Evolutionary conservation across 768 basidiomycete species (phyloP).

Genomic region (Leucocoprinus birnbaumii): DNA sequence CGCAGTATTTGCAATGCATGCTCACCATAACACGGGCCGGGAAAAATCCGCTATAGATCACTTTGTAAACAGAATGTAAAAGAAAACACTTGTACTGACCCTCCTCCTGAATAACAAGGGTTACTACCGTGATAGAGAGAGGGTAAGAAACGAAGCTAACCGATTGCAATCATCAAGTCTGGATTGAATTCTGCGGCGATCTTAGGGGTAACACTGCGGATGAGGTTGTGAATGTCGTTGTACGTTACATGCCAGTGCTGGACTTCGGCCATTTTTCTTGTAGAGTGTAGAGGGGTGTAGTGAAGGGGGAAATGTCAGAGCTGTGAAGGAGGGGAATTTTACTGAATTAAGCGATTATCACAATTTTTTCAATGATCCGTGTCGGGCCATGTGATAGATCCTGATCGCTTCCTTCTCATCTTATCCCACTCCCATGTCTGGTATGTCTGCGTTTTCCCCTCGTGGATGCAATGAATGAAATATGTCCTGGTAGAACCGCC

Average conservation of each 20-base stretch:
- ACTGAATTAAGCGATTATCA: not conserved
- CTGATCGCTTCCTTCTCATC: slow-evolving; percentile 10
- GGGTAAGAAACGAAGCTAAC: slow-evolving; percentile 26
- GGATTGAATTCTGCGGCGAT: slow-evolving; percentile 83
- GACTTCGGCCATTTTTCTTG: slow-evolving; percentile 33
- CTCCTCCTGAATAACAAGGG: slow-evolving; percentile 54
- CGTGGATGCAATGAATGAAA: slow-evolving; percentile 7
- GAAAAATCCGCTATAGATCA: slow-evolving; percentile 77
- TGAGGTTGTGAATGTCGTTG: slow-evolving; percentile 91
- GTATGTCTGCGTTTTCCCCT: slow-evolving; percentile 16
- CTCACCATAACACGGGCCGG: slow-evolving; percentile 86
- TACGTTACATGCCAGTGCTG: slow-evolving; percentile 77
- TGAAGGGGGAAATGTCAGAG: slow-evolving; percentile 4
- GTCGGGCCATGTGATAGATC: slow-evolving; percentile 9
- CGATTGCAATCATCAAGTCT: slow-evolving; percentile 84
- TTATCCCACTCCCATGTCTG: slow-evolving; percentile 20
- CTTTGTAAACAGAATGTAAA: not conserved
- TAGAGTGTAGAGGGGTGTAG: slow-evolving; percentile 1
- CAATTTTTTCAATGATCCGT: slow-evolving; percentile 11
- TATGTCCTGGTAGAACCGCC: slow-evolving; percentile 19
- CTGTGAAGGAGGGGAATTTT: not conserved
- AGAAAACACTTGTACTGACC: slow-evolving; percentile 47
- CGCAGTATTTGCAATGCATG: not conserved
- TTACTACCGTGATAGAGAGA: not conserved
- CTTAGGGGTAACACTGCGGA: slow-evolving; percentile 58